Evolutionary conservation across 2,329 filamentous ascomycete species (phyloP), one percentile per base, ranked within the genome.

Genomic region (Ophiosphaerella herpotricha): DNA sequence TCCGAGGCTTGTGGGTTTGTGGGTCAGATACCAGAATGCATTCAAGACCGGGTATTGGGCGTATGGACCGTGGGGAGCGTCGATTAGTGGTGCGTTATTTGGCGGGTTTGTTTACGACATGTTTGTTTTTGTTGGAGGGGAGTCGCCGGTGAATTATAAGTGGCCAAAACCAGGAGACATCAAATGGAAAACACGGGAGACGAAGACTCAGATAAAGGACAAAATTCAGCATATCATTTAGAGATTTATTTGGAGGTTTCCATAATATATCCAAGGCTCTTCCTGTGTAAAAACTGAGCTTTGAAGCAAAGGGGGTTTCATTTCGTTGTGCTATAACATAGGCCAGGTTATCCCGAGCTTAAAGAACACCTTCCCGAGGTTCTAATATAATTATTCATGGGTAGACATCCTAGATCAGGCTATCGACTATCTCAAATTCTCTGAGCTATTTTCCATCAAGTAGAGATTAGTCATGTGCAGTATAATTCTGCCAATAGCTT

Each of bases 1-100:
- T 0, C 87, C 87, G 2, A 77, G 87, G n/a, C 74, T 90, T 23
- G 81, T 88, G 51, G 82, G 82, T 1, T 87, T 85, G 64, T 83
- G 85, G 70, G 67, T 89, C 43, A 87, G 87, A 1, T 90, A 90
- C 64, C 84, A 84, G 1, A 71, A 84, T 43, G 60, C 66, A 0
- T 71, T 71, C 39, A 50, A 46, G 5, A 55, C 35, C 12, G 56
- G 57, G 1, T 71, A 67, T 46, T 70, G 66, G 65, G 62, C 60
- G 0, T 67, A 64, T 39, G 67, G 67, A 1, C 60, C 61, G 1
- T 64, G 64, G 43, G 60, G 58, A 9, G 65, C 65, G 2, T 53
- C 57, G 4, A 55, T 66, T 14, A 49, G 58, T n/a, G 67, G 67
- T 7, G 60, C 57, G 3, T 29, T 70, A 12, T 52, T 60, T 33